Evolutionary conservation across 208 protist genomes (phyloP).

Genomic region (Sergeia podlipaevii): DNA sequence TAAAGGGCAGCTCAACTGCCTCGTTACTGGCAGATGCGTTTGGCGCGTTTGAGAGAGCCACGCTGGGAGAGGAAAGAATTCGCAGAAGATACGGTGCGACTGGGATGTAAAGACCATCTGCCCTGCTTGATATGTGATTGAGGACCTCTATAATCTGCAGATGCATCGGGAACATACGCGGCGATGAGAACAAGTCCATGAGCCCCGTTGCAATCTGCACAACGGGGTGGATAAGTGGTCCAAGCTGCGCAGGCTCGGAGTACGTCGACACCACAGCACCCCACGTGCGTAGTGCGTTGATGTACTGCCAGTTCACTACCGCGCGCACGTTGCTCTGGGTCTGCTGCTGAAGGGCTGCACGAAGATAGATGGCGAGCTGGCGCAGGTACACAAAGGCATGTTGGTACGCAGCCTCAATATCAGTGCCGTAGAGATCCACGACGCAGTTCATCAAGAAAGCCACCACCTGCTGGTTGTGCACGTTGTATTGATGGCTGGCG

Average conservation of each 20-base stretch:
- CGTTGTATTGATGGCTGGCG: constrained; percentile 76
- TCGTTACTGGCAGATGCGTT: constrained; percentile 34
- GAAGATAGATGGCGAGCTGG: constrained; percentile 96
- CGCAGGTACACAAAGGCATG: constrained; percentile 97
- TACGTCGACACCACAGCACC: constrained; percentile 88
- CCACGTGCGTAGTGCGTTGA: constrained; percentile 94
- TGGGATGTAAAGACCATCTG: constrained; percentile 92
- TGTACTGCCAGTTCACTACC: constrained; percentile 97
- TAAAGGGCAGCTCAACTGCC: constrained; percentile 77
- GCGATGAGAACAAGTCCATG: constrained; percentile 90
- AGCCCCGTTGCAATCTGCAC: constrained; percentile 88
- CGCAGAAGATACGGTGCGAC: constrained; percentile 91
- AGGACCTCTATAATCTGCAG: constrained; percentile 92
- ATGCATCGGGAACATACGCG: constrained; percentile 95
- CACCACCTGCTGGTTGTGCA: constrained; percentile 72
- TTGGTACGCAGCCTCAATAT: constrained; percentile 92
- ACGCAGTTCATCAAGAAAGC: constrained; percentile 94
- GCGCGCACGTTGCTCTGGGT: constrained; percentile 87
- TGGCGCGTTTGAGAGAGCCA: constrained; percentile 43
- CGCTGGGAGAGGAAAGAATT: constrained; percentile 85
- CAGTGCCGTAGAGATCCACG: constrained; percentile 94
- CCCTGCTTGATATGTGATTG: constrained; percentile 83
- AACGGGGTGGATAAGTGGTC: constrained; percentile 91
- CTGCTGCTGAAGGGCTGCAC: constrained; percentile 91
- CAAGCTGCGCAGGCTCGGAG: constrained; percentile 76